Evolutionary conservation across 1,284 basidiomycete species (phyloP), one percentile per base, ranked within the genome.

Genomic region (Ustilago trichophora): DNA sequence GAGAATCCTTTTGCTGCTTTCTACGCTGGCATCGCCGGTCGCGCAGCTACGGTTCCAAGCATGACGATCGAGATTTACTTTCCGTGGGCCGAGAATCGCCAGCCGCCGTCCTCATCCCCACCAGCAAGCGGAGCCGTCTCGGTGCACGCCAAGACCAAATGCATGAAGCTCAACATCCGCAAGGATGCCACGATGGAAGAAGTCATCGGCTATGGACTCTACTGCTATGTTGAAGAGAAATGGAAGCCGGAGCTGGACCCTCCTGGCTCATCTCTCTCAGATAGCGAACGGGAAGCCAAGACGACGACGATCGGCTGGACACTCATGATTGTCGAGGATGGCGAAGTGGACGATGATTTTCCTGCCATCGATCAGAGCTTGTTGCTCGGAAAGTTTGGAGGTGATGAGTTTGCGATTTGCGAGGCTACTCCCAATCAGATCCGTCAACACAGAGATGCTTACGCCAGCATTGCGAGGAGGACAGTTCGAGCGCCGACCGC

Each of bases 261-360:
- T 12, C 37, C 48, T 1, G 51, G 32, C 6, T 48, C 45, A 4
- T 24, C 48, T 15, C 36, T 19, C 11, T 49, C 54, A 2, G 69
- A 90, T 54, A 85, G 87, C 26, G 88, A 87, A 70, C 84, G 87
- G 80, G 84, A 84, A n/a, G 84, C 85, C 6, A 84, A 83, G 72
- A 83, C 91, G 49, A 89, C 87, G 35, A 91, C 91, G 0, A 85
- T 91, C 2, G 93, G 91, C 0, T 99, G 95, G 94, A 89, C 92
- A n/a, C 82, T 99, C 82, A 85, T 93, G 56, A 93, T 98, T 53
- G 92, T 94, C 8, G 95, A 99, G 77, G 93, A 98, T 81, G 96
- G 96, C 15, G 93, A 97, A 82, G 93, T 98, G 0, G 96, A 99
- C 80, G 95, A 98, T 80, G 96, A 99, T 82, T 98, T 95, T 77